phyloP scores from a whole-genome alignment of 2,329 filamentous ascomycete species.

The Simplicillium sp. region DNA sequence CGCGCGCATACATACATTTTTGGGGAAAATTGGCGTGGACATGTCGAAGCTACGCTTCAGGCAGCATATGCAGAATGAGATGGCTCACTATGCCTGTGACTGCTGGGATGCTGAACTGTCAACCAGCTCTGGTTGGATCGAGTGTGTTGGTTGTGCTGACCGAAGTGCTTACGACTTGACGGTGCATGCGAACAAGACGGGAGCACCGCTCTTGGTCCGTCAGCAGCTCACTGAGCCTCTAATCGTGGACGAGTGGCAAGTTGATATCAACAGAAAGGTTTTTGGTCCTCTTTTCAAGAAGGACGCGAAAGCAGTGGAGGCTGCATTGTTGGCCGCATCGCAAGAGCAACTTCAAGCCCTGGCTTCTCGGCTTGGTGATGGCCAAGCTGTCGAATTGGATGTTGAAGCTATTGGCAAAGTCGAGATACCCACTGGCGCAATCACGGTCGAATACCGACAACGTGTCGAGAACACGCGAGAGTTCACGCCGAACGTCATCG shows the following conservation, averaged over 20 bases:
- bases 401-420: slow-evolving; percentile 63
- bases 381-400: slow-evolving; percentile 68
- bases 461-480: slow-evolving; percentile 77
- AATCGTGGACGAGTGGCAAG: slow-evolving; percentile 75
- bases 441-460: slow-evolving; percentile 77
- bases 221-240: slow-evolving; percentile 71
- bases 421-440: slow-evolving; percentile 67
- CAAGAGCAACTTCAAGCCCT: slow-evolving; percentile 78
- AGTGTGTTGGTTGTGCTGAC: slow-evolving; percentile 95
- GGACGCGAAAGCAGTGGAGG: slow-evolving; percentile 77
- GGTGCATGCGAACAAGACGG: slow-evolving; percentile 89
- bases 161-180: slow-evolving; percentile 89
- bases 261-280: slow-evolving; percentile 88
- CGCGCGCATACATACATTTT: slow-evolving; percentile 84
- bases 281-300: slow-evolving; percentile 95
- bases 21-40: slow-evolving; percentile 81
- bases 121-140: slow-evolving; percentile 92
- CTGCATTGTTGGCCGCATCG: slow-evolving; percentile 62
- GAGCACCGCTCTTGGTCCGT: slow-evolving; percentile 74
- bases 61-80: slow-evolving; percentile 79
- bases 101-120: slow-evolving; percentile 96
- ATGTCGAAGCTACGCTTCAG: slow-evolving; percentile 84
- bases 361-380: slow-evolving; percentile 60
- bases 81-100: slow-evolving; percentile 87
- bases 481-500: slow-evolving; percentile 92